Evolutionary conservation across 1,284 basidiomycete genomes (phyloP).

Genomic region (Papiliotrema fonsecae): DNA sequence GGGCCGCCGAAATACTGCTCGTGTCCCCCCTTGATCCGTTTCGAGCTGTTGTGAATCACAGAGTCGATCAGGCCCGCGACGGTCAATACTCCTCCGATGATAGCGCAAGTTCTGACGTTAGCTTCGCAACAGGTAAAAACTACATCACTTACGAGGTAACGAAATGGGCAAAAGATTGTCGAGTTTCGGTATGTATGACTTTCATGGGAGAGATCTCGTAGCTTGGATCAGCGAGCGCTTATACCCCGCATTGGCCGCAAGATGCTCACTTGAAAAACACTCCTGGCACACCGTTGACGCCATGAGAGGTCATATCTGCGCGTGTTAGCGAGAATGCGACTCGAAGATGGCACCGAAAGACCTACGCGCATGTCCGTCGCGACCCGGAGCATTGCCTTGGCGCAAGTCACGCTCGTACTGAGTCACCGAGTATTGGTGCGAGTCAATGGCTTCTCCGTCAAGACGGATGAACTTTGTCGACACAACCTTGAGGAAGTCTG

Average conservation of each 20-base stretch:
- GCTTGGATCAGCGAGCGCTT: conserved; percentile 22
- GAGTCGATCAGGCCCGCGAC: conserved; percentile 90
- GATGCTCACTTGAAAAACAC: conserved; percentile 73
- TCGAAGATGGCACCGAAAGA: too few relatives aligned
- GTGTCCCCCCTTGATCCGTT: conserved; percentile 33
- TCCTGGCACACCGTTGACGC: conserved; percentile 71
- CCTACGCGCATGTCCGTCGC: conserved; percentile 60
- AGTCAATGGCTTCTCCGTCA: conserved; percentile 57
- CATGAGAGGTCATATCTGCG: conserved; percentile 63
- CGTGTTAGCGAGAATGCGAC: neutral
- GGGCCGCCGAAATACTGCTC: conserved; percentile 38
- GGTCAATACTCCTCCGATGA: conserved; percentile 93
- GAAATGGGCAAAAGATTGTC: conserved; percentile 96
- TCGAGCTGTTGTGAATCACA: conserved; percentile 61
- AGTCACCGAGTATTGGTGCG: conserved; percentile 83
- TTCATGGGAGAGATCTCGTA: conserved; percentile 97
- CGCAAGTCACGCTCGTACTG: conserved; percentile 87
- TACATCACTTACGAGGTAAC: conserved; percentile 72
- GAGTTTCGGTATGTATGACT: conserved; percentile 81
- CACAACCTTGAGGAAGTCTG: conserved; percentile 92
- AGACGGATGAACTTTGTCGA: conserved; percentile 83
- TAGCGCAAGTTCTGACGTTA: conserved; percentile 77
- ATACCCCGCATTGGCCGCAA: neutral
- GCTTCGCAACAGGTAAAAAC: neutral
- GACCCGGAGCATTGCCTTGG: conserved; percentile 52